Evolutionary conservation across 306 rosid species (phyloP), one percentile per base, ranked within the genome.

Genomic region (Trifolium subterraneum): DNA sequence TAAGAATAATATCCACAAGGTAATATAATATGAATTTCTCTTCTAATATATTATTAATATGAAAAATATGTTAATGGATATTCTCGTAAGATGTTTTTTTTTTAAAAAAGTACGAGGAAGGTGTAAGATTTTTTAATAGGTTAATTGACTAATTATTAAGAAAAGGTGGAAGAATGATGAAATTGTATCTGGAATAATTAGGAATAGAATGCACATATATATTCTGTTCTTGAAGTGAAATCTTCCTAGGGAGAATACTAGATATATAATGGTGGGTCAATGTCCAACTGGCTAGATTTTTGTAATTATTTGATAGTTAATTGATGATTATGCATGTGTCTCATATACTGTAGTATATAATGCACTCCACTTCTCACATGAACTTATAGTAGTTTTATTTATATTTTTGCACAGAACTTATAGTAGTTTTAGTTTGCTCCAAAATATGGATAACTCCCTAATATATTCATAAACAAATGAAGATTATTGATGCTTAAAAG

Each of bases 171-270:
- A 7, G 39, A 7, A 35, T 55, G 54, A 74, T 67, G 62, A 31
- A 31, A 3, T 14, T 47, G 55, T 62, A 13, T 8, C 1, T 6
- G 71, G 77, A 72, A 82, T 79, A 48, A 79, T 82, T 78, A 68
- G 64, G 38, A 72, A 65, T 35, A 12, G 75, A 79, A 47, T 51
- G 70, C 78, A 67, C 78, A 35, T 36, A 8, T 36, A 8, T 8
- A 36, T 36, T 6, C 39, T 35, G 64, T 64, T 70, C 48, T 55
- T 55, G 31, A 22, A 55, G 33, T 10, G 33, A 22, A 55, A 89
- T 89, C 84, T 83, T 81, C 80, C 58, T 86, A 73, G 86, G 64
- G 64, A 78, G 91, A 80, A 84, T 79, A 81, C 74, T 84, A 64
- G 64, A 72, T 60, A 72, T 58, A 7, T 45, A 74, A 70, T 73